A percentile compares a stretch with the other conserved stretches of the same genome.
Evolutionary conservation across 257 asterid genomes (phyloP).

Genomic region (Paulownia fortunei): DNA sequence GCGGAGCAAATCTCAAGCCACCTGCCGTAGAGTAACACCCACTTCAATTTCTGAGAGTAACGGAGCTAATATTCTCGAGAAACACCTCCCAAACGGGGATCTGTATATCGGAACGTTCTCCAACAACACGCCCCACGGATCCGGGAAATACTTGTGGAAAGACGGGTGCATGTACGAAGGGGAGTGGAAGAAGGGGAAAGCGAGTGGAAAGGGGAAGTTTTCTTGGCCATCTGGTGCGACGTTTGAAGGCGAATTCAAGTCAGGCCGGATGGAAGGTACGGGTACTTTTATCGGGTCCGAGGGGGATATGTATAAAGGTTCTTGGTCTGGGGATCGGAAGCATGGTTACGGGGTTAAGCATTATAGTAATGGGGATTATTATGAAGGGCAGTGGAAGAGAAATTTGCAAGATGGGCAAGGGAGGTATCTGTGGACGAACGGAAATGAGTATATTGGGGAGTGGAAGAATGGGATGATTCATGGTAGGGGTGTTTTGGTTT

Average conservation of each 20-base stretch:
- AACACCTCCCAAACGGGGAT: conserved; percentile 90
- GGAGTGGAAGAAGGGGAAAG: conserved; percentile 95
- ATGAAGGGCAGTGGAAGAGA: conserved; percentile 83
- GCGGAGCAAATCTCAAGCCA: conserved; percentile 75
- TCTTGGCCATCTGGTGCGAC: conserved; percentile 99
- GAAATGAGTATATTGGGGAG: conserved; percentile 85
- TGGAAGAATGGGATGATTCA: conserved; percentile 85
- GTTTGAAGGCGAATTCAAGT: conserved; percentile 84
- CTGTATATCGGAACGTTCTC: conserved; percentile 87
- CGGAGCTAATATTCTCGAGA: conserved; percentile 48
- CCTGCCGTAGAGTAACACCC: conserved; percentile 75
- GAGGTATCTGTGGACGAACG: conserved; percentile 81
- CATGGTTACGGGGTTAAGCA: conserved; percentile 86
- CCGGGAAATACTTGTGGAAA: conserved; percentile 90
- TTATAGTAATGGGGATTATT: conserved; percentile 86
- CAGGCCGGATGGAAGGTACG: conserved; percentile 92
- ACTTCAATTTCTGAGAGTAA: conserved; percentile 42
- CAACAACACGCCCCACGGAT: conserved; percentile 84
- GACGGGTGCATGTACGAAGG: conserved; percentile 99
- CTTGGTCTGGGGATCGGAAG: conserved; percentile 84
- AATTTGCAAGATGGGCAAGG: conserved; percentile 91
- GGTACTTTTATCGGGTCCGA: conserved; percentile 87
- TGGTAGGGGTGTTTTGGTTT: conserved; percentile 82
- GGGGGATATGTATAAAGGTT: conserved; percentile 77
- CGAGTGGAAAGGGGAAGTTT: conserved; percentile 82